Evolutionary conservation across 306 rosid genomes (phyloP), one percentile per base, ranked within the genome.

Genomic region (Crotalaria pallida): DNA sequence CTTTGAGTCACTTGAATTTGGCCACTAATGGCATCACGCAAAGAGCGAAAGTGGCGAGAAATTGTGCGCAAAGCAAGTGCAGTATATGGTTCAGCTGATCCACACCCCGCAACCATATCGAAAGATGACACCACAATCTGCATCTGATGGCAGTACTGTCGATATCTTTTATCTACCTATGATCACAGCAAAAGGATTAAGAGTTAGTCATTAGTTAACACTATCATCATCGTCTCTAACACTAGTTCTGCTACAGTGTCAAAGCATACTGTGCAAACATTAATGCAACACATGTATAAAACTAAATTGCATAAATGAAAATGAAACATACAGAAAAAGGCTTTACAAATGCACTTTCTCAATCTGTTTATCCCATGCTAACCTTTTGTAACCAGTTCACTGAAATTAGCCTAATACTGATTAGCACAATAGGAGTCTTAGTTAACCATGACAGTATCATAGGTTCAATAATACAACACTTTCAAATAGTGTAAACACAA

Each of bases 121-220:
- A 94, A 85, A 66, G 88, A 87, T 19, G 96, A 86, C 22, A 85
- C 88, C 75, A 94, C 82, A 1, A 65, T 79, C 72, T 94, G 96
- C 91, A 88, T 82, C 67, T 91, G 96, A 34, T 88, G 89, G 77
- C 86, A 88, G 58, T 94, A 88, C 41, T 85, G 95, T 69, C 83
- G 73, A 86, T 91, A 90, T 67, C 87, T 87, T 83, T 80, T 79
- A 83, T 88, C 99, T 12, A 94, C 93, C 99, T 94, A 70, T 38
- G 60, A 57, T 29, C 58, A 57, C 50, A 67, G 36, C 41, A 5
- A 74, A 47, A 52, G 27, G 17, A 50, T 44, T 27, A 61, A 15
- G 55, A 16, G 29, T 74, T 68, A 67, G 22, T 8, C 16, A 36
- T 49, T 59, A 6, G 45, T 10, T 47, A 53, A 44, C 38, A 43